Percentiles rank a stretch among this genome's conserved stretches.
Conservation (phyloP, 2,329 filamentous ascomycete genomes). For the Nannizziopsis barbatae region DNA sequence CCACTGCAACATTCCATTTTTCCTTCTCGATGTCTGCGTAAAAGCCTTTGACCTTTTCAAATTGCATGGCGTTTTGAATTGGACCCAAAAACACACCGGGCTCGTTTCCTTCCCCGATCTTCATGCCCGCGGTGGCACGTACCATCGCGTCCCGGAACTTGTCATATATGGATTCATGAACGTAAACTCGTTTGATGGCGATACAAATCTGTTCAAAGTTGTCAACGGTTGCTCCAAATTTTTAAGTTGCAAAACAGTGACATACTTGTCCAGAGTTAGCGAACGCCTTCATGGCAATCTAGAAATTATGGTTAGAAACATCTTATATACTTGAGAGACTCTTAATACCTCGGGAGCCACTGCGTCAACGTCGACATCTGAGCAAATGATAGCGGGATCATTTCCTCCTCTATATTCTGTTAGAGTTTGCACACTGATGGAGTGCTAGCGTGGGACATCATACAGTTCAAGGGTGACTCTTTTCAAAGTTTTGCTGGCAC, state of each 20-base stretch:
- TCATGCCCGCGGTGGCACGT: slow-evolving; percentile 35
- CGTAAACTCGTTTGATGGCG: slow-evolving; percentile 48
- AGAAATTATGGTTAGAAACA: not conserved
- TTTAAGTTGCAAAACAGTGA: not conserved
- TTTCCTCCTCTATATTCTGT: slow-evolving; percentile 38
- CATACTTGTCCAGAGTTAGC: slow-evolving; percentile 39
- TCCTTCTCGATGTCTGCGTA: slow-evolving; percentile 46
- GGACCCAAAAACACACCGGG: slow-evolving; percentile 45
- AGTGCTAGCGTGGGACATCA: not conserved
- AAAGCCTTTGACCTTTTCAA: slow-evolving; percentile 47
- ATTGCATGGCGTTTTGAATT: slow-evolving; percentile 56
- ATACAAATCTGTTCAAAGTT: slow-evolving; percentile 48
- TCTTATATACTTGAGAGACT: not conserved
- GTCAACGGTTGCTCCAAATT: too few relatives aligned
- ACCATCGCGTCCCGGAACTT: slow-evolving; percentile 41
- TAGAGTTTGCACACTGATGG: not conserved
- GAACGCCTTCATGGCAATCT: slow-evolving; percentile 40
- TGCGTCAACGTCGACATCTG: slow-evolving; percentile 13
- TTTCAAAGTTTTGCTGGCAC: slow-evolving; percentile 43
- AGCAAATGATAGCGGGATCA: slow-evolving; percentile 23
- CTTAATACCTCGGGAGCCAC: slow-evolving; percentile 30
- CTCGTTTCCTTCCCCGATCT: slow-evolving; percentile 32
- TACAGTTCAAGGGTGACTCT: slow-evolving; percentile 41
- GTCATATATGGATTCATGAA: slow-evolving; percentile 51
- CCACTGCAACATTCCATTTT: slow-evolving; percentile 43